Evolutionary conservation across 495 filamentous ascomycete genomes (phyloP).

Genomic region (Aspergillus sparsus): DNA sequence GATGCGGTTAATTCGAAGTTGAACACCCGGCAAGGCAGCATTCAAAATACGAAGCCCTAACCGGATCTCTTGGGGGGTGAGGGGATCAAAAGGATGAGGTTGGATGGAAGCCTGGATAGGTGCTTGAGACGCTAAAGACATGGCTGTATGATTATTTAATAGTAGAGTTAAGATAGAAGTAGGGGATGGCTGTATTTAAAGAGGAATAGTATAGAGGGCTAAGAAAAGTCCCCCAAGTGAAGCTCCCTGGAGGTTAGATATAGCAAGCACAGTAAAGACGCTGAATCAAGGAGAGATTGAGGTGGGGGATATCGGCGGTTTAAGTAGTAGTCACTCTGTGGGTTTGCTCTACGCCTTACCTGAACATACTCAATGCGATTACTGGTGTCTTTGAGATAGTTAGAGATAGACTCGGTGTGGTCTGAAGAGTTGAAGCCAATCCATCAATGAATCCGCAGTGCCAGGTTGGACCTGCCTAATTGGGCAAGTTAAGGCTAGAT

Average conservation of each 20-base stretch:
- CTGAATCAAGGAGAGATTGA: neutral
- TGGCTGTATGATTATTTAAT: slow-evolving; percentile 3
- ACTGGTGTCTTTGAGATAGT: neutral
- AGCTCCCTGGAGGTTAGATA: neutral
- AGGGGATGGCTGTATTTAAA: neutral
- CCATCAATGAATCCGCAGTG: neutral
- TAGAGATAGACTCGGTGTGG: neutral
- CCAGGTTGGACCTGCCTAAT: slow-evolving; percentile 32
- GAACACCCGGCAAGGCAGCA: slow-evolving; percentile 40
- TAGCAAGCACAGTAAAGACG: neutral
- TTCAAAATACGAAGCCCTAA: slow-evolving; percentile 42
- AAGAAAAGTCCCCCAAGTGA: neutral
- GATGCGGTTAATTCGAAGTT: slow-evolving; percentile 48
- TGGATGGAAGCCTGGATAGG: slow-evolving; percentile 9
- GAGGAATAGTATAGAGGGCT: neutral
- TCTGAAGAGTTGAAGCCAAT: slow-evolving; percentile 5
- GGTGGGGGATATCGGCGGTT: neutral
- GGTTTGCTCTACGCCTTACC: neutral
- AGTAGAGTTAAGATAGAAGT: slow-evolving; percentile 2
- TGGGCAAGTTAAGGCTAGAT: slow-evolving; percentile 20
- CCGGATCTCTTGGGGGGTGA: slow-evolving; percentile 45
- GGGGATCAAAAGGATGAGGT: slow-evolving; percentile 48
- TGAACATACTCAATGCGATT: neutral
- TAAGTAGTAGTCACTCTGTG: slow-evolving; percentile 4
- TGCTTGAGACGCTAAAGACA: slow-evolving; percentile 23